Percentiles rank a stretch among this genome's conserved stretches.
Evolutionary conservation across 2,329 filamentous ascomycete genomes (phyloP).

Genomic region (Hirsutella rhossiliensis): DNA sequence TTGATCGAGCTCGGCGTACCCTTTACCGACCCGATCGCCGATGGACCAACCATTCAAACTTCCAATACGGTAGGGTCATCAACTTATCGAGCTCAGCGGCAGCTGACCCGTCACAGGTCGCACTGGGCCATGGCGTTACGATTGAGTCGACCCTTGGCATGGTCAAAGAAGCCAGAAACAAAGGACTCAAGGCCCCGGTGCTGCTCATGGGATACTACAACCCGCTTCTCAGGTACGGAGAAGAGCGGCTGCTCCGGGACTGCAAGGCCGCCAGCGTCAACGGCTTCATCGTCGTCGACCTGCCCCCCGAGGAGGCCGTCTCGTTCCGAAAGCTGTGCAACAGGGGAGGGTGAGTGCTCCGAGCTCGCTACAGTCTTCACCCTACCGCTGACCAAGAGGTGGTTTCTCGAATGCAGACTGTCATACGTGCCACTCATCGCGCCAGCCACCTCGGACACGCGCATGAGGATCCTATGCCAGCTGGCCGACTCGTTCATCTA

Average conservation of each 20-base stretch:
- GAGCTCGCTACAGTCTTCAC: not conserved
- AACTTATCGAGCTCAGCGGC: slow-evolving; percentile 2
- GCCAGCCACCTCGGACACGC: slow-evolving; percentile 78
- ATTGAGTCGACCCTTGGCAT: slow-evolving; percentile 70
- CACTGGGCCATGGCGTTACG: slow-evolving; percentile 79
- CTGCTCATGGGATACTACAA: slow-evolving; percentile 99
- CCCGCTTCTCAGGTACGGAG: slow-evolving; percentile 85
- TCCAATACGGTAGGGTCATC: slow-evolving; percentile 61
- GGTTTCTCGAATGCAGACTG: slow-evolving; percentile 35
- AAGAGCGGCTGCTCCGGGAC: slow-evolving; percentile 77
- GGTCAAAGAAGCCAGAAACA: slow-evolving; percentile 66
- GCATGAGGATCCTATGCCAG: slow-evolving; percentile 92
- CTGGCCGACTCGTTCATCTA: slow-evolving; percentile 99
- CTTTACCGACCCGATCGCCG: slow-evolving; percentile 96
- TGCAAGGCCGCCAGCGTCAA: slow-evolving; percentile 78
- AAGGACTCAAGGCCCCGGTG: slow-evolving; percentile 70
- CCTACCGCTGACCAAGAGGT: not conserved
- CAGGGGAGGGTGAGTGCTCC: slow-evolving; percentile 51
- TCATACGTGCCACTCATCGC: slow-evolving; percentile 97
- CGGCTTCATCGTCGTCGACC: slow-evolving; percentile 92
- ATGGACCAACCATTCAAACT: slow-evolving; percentile 93
- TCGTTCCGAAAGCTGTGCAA: slow-evolving; percentile 80
- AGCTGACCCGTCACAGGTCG: slow-evolving; percentile 30
- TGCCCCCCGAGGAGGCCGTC: slow-evolving; percentile 91
- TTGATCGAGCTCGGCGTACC: slow-evolving; percentile 92